Evolutionary conservation across 2,329 filamentous ascomycete species (phyloP).

Genomic region (Capronia coronata): DNA sequence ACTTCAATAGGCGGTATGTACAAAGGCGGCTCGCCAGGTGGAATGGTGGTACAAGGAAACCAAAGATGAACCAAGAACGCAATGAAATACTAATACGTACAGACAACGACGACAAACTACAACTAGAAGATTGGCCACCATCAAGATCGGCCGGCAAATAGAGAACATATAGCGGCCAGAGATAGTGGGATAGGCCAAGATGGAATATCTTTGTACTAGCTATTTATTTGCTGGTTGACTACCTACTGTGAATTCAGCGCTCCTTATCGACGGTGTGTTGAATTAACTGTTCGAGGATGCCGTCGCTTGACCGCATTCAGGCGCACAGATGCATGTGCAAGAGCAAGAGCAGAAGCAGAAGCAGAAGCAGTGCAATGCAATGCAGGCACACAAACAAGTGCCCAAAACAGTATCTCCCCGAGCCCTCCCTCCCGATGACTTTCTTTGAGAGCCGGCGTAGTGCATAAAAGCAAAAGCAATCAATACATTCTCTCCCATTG

Average conservation of each 20-base stretch:
- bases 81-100: no score
- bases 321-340: neutral
- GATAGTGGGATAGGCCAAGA: no score
- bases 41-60: no score
- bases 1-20: no score
- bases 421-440: neutral
- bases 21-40: no score
- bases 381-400: neutral
- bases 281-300: neutral
- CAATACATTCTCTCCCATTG: conserved; percentile 5
- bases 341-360: neutral
- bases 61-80: no score
- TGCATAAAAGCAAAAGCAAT: conserved; percentile 1
- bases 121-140: no score
- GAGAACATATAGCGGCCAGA: no score
- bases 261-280: conserved; percentile 2
- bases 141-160: no score
- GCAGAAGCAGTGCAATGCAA: conserved; percentile 1
- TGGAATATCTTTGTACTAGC: conserved; percentile 6
- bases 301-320: neutral
- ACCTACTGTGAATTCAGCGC: conserved; percentile 6
- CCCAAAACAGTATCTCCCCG: neutral
- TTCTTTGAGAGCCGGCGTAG: neutral
- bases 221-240: conserved; percentile 7
- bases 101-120: no score